phyloP scores from a whole-genome alignment of 352 stramenopile genomes.

The Phytopythium cucurbitacearum region DNA sequence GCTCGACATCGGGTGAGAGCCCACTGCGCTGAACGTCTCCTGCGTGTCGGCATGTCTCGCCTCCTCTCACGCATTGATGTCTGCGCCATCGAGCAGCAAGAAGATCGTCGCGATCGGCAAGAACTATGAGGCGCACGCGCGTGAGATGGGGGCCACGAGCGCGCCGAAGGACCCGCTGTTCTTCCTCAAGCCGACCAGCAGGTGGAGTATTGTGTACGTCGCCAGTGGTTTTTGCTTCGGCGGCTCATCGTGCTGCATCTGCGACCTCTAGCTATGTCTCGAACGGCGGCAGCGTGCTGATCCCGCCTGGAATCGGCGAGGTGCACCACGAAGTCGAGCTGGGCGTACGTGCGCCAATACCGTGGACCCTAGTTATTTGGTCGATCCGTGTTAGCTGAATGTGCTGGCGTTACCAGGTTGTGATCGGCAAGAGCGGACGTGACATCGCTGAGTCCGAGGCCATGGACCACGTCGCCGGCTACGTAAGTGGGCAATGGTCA shows the following conservation, averaged over 20 bases:
- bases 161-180: constrained; percentile 70
- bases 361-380: neutral
- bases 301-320: constrained; percentile 62
- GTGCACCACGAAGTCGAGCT: constrained; percentile 87
- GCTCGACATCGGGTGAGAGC: constrained; percentile 38
- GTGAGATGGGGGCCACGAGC: constrained; percentile 65
- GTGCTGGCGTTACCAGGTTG: constrained; percentile 25
- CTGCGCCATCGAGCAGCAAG: constrained; percentile 32
- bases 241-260: neutral
- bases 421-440: constrained; percentile 61
- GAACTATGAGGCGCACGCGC: constrained; percentile 81
- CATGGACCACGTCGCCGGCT: constrained; percentile 69
- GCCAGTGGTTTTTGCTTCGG: neutral
- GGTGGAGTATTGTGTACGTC: constrained; percentile 9
- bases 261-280: constrained; percentile 38
- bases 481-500: constrained; percentile 21
- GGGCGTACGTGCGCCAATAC: constrained; percentile 31
- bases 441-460: constrained; percentile 58
- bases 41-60: neutral
- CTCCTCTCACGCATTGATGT: neutral
- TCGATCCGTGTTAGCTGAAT: neutral
- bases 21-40: too few species aligned
- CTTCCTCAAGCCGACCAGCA: constrained; percentile 81
- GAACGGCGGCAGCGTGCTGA: constrained; percentile 51
- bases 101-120: constrained; percentile 84